These are phyloP conservation scores for Lentinula boryana DNA, from an alignment of 768 basidiomycete genomes.

Conservation along the genomic window DNA sequence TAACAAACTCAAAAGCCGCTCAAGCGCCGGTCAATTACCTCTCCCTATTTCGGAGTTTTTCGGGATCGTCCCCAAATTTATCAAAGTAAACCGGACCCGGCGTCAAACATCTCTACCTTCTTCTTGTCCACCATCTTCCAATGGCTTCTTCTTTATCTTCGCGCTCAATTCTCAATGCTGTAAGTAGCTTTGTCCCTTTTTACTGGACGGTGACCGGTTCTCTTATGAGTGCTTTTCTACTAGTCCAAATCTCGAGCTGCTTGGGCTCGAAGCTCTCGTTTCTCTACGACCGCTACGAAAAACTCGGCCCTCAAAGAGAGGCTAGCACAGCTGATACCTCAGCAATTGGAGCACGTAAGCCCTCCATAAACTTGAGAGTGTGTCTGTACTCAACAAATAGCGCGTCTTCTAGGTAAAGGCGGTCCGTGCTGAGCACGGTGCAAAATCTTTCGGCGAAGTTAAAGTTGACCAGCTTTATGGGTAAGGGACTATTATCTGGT, in stretches of 20 bases:
- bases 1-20: neutral
- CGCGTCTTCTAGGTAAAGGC: constrained; percentile 59
- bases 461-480: constrained; percentile 89
- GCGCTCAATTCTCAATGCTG: constrained; percentile 31
- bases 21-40: neutral
- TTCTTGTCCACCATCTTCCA: constrained; percentile 13
- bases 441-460: constrained; percentile 91
- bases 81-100: neutral
- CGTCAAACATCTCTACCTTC: constrained; percentile 1
- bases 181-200: constrained; percentile 18
- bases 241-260: constrained; percentile 47
- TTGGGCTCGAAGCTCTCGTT: constrained; percentile 40
- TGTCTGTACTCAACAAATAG: constrained; percentile 9
- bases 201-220: neutral
- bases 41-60: neutral
- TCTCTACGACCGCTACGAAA: constrained; percentile 56
- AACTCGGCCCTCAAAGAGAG: constrained; percentile 86
- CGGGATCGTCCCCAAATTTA: neutral
- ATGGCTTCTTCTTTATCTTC: constrained; percentile 16
- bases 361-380: neutral
- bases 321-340: constrained; percentile 88
- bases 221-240: constrained; percentile 8
- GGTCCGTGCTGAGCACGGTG: constrained; percentile 80
- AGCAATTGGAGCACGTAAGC: constrained; percentile 68
- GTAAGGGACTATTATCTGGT: constrained; percentile 28